Evolutionary conservation across 78 protist species (phyloP).

Genomic region (Reticulomyxa filosa): DNA sequence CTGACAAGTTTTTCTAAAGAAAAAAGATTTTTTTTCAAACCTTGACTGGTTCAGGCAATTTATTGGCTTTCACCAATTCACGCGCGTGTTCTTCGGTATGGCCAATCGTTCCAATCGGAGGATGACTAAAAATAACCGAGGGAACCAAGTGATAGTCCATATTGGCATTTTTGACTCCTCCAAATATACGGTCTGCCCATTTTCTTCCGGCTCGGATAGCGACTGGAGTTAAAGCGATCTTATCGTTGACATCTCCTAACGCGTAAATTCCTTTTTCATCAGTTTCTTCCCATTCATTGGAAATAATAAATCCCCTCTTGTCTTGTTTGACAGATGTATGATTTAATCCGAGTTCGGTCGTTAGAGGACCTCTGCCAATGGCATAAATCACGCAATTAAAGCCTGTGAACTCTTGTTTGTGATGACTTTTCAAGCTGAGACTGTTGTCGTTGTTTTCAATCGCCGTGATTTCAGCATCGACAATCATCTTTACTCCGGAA

Average conservation of each 20-base stretch:
- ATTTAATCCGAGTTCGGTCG: constrained; percentile 25
- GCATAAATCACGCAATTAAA: constrained; percentile 44
- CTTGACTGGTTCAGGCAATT: not conserved
- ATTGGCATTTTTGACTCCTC: constrained; percentile 15
- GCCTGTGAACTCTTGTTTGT: too few species aligned
- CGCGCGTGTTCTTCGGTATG: constrained; percentile 53
- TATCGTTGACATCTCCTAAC: constrained; percentile 50
- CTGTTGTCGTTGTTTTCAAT: too few species aligned
- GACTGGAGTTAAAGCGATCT: constrained; percentile 42
- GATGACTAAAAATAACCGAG: constrained; percentile 61
- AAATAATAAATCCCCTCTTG: constrained; percentile 15
- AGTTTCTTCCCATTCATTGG: constrained; percentile 43
- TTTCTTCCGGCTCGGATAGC: constrained; percentile 73
- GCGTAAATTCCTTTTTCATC: constrained; percentile 28
- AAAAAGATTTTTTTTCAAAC: not conserved
- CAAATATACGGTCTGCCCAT: constrained; percentile 46
- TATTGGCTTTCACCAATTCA: constrained; percentile 15
- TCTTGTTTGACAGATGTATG: constrained; percentile 26
- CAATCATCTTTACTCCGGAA: too few species aligned
- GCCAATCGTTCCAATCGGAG: constrained; percentile 74
- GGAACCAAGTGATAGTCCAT: constrained; percentile 45
- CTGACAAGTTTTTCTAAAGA: not conserved
- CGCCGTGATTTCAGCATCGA: too few species aligned
- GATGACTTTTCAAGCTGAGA: too few species aligned
- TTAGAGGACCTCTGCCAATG: constrained; percentile 45